Base-by-base conservation (phyloP, 1,284 basidiomycete genomes). In the Cryptococcus deneoformans region DNA sequence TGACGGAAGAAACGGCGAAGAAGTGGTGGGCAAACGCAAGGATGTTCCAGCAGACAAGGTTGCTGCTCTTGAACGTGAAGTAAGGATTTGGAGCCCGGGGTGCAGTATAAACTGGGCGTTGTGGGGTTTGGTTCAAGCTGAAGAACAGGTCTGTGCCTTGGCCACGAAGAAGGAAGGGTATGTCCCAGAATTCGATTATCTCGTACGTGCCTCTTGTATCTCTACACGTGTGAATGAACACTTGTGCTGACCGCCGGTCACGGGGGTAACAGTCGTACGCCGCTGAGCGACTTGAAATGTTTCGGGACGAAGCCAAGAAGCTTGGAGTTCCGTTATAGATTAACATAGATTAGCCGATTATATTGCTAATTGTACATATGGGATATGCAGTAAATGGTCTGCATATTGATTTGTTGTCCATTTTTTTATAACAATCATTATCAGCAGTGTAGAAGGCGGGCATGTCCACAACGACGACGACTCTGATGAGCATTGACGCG, bases 81-180 rank as follows among this genome's bases (percentile, higher is more conserved):
- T 94, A 44, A 81, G 79, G 44, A 80, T 85, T 6, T 97, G 93
- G 93, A 88, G 87, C 65, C 88, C 92, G 12, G 87, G 89, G 5
- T 88, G 87, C 34, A 90, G 92, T 68, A 90, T 84, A 6, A 87
- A 89, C 83, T 97, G 93, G 92, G 85, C 87, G 7, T 79, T 96
- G 38, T 97, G 93, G 93, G 92, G 90, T 3, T 81, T 96, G 59
- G 85, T 96, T 9, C 91, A 94, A 75, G 91, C 90, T 2, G 85
- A 86, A 64, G 91, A 93, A 67, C 85, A 89, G 68, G 70, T 94
- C 11, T 84, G 86, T 66, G 82, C 77, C n/a, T 77, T 82, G 45
- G 80, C 82, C 38, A 61, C 63, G 35, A 65, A 65, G 20, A 63
- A 68, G n/a, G 61, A 65, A 38, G 64, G 60, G 39, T 65, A 62